Evolutionary conservation across 2,329 filamentous ascomycete species (phyloP), one percentile per base, ranked within the genome.

Genomic region (Fusarium sp.): DNA sequence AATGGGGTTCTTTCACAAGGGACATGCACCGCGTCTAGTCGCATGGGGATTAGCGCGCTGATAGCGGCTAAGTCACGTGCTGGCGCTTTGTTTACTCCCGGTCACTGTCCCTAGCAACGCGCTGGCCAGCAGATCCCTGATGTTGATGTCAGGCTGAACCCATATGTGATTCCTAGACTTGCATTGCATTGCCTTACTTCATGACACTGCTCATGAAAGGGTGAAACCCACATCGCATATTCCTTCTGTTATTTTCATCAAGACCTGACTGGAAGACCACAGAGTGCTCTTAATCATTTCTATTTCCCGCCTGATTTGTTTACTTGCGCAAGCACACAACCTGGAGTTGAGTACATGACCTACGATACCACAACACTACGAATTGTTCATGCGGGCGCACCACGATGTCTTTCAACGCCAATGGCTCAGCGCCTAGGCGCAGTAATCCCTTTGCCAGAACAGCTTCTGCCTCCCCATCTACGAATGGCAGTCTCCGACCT

Each of bases 381-480:
- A 63, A 69, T 62, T 58, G 68, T 75, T 73, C 63, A 74, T 75
- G 74, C 62, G 54, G 56, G 67, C 63, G 38, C 56, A 54, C 56
- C 40, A 63, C 56, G 39, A 80, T 80, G 79, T 72, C 79, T 50
- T 79, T 77, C 62, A 75, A 77, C 60, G 59, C 70, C 66, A 76
- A 74, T 58, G 71, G 72, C 64, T 73, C 76, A 78, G 87, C 89
- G 71, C 87, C 90, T 77, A 92, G 90, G 83, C 90, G 93, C 74
- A 91, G 89, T 76, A 95, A 93, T 80, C 91, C 92, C 17, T 96
- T 97, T 77, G 84, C 86, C 62, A 87, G 93, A 75, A 88, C 88
- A 52, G 82, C 85, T 43, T 90, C 91, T 17, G 85, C 90, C 21
- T 91, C 92, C 30, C 86, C 91, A 40, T 85, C 82, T 48, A 84